phyloP scores from a whole-genome alignment of 306 rosid genomes.

The Glycine tomentella region DNA sequence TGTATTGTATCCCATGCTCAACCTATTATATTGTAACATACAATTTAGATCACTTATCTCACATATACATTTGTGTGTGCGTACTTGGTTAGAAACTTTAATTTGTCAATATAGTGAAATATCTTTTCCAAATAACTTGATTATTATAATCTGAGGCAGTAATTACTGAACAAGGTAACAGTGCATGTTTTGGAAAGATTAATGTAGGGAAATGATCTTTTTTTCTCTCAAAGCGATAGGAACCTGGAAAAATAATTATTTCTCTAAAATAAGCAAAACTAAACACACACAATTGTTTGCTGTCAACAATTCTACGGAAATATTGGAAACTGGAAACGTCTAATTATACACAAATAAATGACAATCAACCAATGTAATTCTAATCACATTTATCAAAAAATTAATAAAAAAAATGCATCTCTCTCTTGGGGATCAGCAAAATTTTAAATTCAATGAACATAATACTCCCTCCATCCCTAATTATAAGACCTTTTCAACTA shows the following conservation, averaged over 20 bases:
- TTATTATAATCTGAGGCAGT: not conserved
- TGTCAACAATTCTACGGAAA: not conserved
- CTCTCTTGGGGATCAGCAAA: slow-evolving; percentile 19
- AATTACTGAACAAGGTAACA: not conserved
- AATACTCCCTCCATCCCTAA: too few species aligned
- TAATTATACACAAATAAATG: not conserved
- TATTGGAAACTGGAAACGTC: not conserved
- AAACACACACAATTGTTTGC: slow-evolving; percentile 11
- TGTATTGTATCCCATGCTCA: not conserved
- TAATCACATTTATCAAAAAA: not conserved
- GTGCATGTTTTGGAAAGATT: not conserved
- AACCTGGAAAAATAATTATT: not conserved
- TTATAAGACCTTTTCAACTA: too few species aligned
- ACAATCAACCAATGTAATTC: not conserved
- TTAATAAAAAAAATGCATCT: not conserved
- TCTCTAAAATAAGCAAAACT: too few species aligned
- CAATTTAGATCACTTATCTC: not conserved
- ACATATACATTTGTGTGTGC: not conserved
- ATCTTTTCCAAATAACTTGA: slow-evolving; percentile 10
- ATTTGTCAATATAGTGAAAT: not conserved
- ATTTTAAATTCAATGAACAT: not conserved
- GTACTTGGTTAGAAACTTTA: slow-evolving; percentile 7
- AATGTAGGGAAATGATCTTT: not conserved
- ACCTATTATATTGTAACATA: not conserved
- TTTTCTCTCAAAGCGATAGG: not conserved